Conservation (phyloP, 2,329 filamentous ascomycete species). For the Scytalidium sp. region DNA sequence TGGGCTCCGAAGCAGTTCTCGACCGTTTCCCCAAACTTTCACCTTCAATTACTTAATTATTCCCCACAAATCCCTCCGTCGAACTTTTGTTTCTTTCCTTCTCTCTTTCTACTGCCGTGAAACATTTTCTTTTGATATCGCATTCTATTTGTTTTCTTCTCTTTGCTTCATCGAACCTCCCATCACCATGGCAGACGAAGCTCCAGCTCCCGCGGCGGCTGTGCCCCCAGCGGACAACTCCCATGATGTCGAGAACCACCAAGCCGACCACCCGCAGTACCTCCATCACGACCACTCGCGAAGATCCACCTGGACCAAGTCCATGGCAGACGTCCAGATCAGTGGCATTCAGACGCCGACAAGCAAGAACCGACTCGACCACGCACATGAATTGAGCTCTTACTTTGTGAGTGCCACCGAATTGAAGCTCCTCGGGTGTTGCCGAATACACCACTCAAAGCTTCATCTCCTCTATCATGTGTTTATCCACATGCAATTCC, state of each 20-base stretch:
- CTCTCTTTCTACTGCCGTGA: background rate
- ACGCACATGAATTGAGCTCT: background rate
- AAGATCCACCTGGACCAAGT: background rate
- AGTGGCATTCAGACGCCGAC: background rate
- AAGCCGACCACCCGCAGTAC: background rate
- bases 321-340: background rate
- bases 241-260: background rate
- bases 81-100: too few species aligned
- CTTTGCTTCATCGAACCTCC: background rate
- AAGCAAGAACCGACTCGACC: background rate
- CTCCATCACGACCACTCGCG: background rate
- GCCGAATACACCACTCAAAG: background rate
- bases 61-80: too few species aligned
- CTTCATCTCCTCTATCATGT: conserved; percentile 42
- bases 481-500: conserved; percentile 40
- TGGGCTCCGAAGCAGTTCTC: too few species aligned
- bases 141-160: background rate
- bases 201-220: background rate
- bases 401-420: background rate
- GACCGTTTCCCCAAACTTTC: too few species aligned
- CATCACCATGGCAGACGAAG: background rate
- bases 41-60: too few species aligned
- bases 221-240: background rate
- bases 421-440: too few species aligned
- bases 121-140: background rate